Evolutionary conservation across 345 rosid genomes (phyloP), one percentile per base, ranked within the genome.

Genomic region (Geranium brycei): DNA sequence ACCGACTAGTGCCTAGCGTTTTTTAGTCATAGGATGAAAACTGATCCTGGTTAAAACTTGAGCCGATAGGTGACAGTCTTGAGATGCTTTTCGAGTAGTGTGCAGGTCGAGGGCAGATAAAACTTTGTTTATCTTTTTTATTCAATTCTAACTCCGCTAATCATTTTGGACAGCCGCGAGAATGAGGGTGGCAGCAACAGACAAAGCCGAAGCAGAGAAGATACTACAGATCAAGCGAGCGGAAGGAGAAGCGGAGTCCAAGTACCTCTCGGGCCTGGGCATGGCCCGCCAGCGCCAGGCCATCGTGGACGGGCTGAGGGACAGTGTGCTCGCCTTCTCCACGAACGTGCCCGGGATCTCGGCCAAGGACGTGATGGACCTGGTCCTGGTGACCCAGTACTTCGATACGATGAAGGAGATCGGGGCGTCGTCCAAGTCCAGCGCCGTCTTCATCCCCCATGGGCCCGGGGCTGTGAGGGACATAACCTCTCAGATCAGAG

Each of bases 331-430:
- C 16, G 88, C 79, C 35, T 81, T 81, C 71, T 82, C 89, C 0
- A 85, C 72, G 74, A 80, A 78, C 69, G 95, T 87, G 5, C 95
- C 91, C 1, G 95, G 91, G 53, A 83, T 86, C 38, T 47, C 87
- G 19, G 80, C 95, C 0, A 87, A 83, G 69, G 91, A 87, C 56
- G 88, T 83, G 1, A 85, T 87, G 95, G 95, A 85, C 71, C 81
- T 87, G 91, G 91, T 87, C 66, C 76, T 85, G 53, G 87, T 87
- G 2, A 87, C 95, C 61, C 95, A 85, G 57, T 87, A 85, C 73
- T 85, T 87, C 3, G 91, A 87, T 64, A 87, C 95, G 5, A 69
- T 87, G 88, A 85, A 87, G 74, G 95, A 85, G 30, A 82, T 87
- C 0, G 90, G 90, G 1, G 85, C 90, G 0, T 75, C 87, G 11